Conservation (phyloP, 2,329 filamentous ascomycete species). For the Didymosphaeria variabile region DNA sequence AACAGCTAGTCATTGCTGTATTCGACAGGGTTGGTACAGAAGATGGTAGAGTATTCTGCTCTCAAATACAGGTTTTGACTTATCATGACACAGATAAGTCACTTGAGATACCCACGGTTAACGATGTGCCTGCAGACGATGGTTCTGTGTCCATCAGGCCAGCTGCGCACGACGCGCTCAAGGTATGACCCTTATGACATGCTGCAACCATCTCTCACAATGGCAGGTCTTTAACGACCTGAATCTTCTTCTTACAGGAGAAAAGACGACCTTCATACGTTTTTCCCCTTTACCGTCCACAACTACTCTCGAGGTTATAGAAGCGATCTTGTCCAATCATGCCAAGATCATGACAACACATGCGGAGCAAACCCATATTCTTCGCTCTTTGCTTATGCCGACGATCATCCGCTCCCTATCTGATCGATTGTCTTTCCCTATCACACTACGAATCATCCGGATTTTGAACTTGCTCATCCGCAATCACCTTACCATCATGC, state of each 20-base stretch:
- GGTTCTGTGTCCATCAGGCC: constrained; percentile 73
- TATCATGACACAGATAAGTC: constrained; percentile 35
- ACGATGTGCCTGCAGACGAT: constrained; percentile 73
- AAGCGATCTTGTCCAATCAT: constrained; percentile 88
- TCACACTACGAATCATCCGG: constrained; percentile 81
- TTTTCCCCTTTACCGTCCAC: constrained; percentile 81
- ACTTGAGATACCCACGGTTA: constrained; percentile 66
- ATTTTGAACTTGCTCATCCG: constrained; percentile 84
- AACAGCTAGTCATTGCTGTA: constrained; percentile 89
- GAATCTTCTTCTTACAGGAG: constrained; percentile 84
- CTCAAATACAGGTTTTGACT: background rate
- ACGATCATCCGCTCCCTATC: constrained; percentile 80
- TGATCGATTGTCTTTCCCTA: constrained; percentile 80
- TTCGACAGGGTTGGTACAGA: constrained; percentile 90
- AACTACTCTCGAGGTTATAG: constrained; percentile 89
- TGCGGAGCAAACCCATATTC: constrained; percentile 79
- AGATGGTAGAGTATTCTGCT: constrained; percentile 66
- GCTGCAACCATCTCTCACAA: constrained; percentile 14
- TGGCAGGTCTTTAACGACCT: constrained; percentile 85
- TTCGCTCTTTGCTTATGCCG: constrained; percentile 82
- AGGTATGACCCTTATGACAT: constrained; percentile 54
- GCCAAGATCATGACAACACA: constrained; percentile 80
- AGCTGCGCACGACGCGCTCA: constrained; percentile 85
- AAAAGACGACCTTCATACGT: constrained; percentile 81
- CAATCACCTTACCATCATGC: constrained; percentile 77